Evolutionary conservation across 768 basidiomycete species (phyloP), one percentile per base, ranked within the genome.

Genomic region (Auricularia auricula-judae): DNA sequence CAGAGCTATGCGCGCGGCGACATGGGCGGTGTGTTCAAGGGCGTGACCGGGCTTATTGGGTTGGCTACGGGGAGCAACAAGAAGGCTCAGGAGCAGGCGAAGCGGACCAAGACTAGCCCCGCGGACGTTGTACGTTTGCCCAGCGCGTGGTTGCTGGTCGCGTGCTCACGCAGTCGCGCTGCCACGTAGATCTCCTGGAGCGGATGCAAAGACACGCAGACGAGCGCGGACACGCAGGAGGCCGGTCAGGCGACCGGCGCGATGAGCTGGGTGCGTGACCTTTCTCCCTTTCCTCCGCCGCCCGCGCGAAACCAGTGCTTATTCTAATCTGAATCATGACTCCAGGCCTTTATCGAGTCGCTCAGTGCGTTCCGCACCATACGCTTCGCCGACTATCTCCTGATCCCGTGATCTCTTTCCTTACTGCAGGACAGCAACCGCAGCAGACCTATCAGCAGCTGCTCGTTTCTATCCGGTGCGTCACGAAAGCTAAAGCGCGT

Each of bases 1-100:
- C 76, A 81, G 35, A 86, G 89, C 10, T 96, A 93, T 72, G 79
- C 88, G 29, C 81, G 80, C 11, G 88, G 88, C 39, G 94, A 98
- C 72, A 82, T 92, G 71, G 80, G 87, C 14, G 91, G 93, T 16
- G 82, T 90, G 43, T 76, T 98, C 68, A 80, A 80, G 58, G 86
- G 88, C 4, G 84, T 93, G 11, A 82, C 86, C 70, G 84, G 86
- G 4, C 70, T 98, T 43, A 74, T 93, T 62, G 91, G 91, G 72
- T 82, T 83, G 1, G 87, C 91, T 16, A 84, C 88, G 18, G 90
- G 88, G 18, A 78, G 74, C 47, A 78, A 77, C 65, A 77, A 81
- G 64, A 87, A 88, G 70, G 90, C 89, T 0, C 82, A 84, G 4
- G 77, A 86, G 66, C 76, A 79, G 65, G 73, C 86, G 0, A 85